Conservation (phyloP, 176 grass and related monocot species). For the Poa pratensis region DNA sequence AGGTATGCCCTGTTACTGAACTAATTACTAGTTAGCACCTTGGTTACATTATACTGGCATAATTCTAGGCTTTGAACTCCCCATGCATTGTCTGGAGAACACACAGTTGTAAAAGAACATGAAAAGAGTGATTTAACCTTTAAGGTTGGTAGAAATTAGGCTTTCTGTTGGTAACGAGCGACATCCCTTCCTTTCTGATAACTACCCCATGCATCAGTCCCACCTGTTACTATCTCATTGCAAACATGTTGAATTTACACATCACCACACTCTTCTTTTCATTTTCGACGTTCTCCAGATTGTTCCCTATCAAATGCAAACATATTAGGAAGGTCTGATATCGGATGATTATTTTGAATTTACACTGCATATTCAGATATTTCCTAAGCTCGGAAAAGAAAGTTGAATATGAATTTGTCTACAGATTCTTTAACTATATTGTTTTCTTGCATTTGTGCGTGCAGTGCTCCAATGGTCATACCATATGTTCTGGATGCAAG, state of each 20-base stretch:
- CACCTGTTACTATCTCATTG: not conserved
- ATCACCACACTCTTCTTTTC: not conserved
- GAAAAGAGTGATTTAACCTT: not conserved
- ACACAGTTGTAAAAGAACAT: not conserved
- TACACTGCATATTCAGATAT: not conserved
- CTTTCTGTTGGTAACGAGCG: not conserved
- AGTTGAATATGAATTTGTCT: not conserved
- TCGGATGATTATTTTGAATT: conserved; percentile 12
- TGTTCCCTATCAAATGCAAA: conserved; percentile 8
- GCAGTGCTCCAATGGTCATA: conserved; percentile 95
- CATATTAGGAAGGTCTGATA: not conserved
- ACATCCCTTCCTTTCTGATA: not conserved
- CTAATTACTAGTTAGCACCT: not conserved
- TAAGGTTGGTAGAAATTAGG: not conserved
- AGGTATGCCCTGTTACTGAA: conserved; percentile 55
- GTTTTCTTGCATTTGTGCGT: conserved; percentile 35
- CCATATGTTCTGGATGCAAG: conserved; percentile 91
- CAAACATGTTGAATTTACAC: not conserved
- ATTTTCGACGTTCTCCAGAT: not conserved
- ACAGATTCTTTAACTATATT: conserved; percentile 9
- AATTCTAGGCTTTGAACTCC: conserved; percentile 17
- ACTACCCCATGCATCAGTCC: not conserved
- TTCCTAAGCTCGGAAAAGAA: not conserved
- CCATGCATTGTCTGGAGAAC: not conserved
- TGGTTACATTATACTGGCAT: not conserved